Percentiles rank a stretch among this genome's conserved stretches.
Conservation (phyloP, 345 rosid genomes). For the Eucalyptus grandis region DNA sequence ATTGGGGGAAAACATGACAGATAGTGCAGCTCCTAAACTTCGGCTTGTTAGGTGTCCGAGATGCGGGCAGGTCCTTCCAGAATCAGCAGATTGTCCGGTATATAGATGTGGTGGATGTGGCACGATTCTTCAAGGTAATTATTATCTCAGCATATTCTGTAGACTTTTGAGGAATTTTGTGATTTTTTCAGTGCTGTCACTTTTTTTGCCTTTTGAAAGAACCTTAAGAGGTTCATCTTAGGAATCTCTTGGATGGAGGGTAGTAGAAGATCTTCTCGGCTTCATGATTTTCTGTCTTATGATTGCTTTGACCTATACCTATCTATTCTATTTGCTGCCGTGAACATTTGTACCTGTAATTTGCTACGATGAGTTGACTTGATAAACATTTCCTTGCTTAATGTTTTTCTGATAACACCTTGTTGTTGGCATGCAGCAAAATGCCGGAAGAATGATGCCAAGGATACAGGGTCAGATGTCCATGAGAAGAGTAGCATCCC, state of each 20-base stretch:
- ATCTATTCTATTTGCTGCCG: background rate
- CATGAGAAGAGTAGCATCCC: conserved; percentile 10
- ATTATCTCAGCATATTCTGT: background rate
- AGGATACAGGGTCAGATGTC: conserved; percentile 3
- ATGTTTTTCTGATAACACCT: background rate
- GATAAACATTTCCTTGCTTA: background rate
- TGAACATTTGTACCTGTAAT: background rate
- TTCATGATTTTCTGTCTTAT: background rate
- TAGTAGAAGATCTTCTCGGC: background rate
- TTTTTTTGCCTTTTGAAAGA: background rate
- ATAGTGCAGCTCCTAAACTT: conserved; percentile 11
- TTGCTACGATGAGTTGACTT: background rate
- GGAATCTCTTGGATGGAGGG: background rate
- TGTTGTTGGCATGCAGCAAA: conserved; percentile 29
- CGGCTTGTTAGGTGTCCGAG: conserved; percentile 70
- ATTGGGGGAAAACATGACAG: conserved; percentile 18
- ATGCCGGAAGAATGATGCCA: conserved; percentile 13
- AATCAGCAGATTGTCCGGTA: conserved; percentile 37
- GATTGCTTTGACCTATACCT: background rate
- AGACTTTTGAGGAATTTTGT: background rate
- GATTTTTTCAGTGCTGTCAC: background rate
- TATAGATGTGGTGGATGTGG: conserved; percentile 67
- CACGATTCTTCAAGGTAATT: conserved; percentile 52
- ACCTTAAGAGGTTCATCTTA: background rate
- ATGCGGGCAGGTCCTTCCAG: conserved; percentile 47